Evolutionary conservation across 805 yeast genomes (phyloP).

Genomic region (Metschnikowia colocasiae): DNA sequence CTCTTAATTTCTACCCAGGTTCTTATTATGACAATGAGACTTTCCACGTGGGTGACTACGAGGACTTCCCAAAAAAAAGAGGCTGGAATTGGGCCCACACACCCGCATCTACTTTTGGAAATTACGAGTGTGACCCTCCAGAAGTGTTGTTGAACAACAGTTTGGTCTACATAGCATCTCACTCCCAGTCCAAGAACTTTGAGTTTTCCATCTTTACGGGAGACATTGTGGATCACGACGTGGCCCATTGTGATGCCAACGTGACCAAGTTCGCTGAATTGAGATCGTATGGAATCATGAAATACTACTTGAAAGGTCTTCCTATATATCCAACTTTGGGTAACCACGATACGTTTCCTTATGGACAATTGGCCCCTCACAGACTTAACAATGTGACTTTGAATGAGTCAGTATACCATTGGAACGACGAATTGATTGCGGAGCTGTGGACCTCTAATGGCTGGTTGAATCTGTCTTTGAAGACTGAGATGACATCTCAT

Average conservation of each 20-base stretch:
- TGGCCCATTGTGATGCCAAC: conserved; percentile 47
- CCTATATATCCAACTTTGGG: conserved; percentile 65
- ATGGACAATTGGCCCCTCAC: conserved; percentile 61
- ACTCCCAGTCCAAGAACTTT: conserved; percentile 34
- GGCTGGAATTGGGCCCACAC: conserved; percentile 33
- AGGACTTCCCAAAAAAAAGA: conserved; percentile 26
- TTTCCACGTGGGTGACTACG: conserved; percentile 31
- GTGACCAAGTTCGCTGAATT: conserved; percentile 71
- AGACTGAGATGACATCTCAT: conserved; percentile 37
- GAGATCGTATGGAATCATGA: conserved; percentile 60
- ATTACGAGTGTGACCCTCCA: conserved; percentile 65
- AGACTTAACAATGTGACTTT: conserved; percentile 15
- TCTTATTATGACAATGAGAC: conserved; percentile 27
- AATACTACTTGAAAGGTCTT: conserved; percentile 44
- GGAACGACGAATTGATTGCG: conserved; percentile 37
- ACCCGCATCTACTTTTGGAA: conserved; percentile 62
- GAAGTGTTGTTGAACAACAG: conserved; percentile 58
- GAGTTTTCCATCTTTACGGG: conserved; percentile 71
- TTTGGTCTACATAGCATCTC: conserved; percentile 41
- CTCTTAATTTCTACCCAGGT: conserved; percentile 29
- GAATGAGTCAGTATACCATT: conserved; percentile 26
- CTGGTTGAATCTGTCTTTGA: conserved; percentile 30
- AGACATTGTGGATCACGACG: conserved; percentile 69
- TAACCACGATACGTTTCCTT: conserved; percentile 71
- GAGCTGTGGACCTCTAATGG: conserved; percentile 36